These are phyloP conservation scores for Colletotrichum sp. DNA, from an alignment of 2,329 filamentous ascomycete species.

Conservation along the genomic window DNA sequence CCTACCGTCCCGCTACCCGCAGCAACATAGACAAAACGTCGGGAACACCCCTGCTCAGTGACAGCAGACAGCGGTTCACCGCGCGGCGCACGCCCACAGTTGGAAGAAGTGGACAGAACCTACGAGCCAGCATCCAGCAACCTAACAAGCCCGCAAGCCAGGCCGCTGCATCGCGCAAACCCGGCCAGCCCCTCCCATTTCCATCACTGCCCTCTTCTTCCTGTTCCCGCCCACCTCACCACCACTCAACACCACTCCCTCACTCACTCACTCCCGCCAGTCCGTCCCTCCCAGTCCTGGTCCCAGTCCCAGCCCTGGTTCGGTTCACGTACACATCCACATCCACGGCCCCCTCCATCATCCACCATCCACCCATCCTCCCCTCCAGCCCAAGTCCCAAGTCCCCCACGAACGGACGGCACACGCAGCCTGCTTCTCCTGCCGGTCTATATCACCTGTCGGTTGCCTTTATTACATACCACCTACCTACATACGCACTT, in stretches of 20 bases:
- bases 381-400: background rate
- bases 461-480: conserved; percentile 15
- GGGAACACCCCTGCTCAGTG: conserved; percentile 9
- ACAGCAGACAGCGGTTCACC: conserved; percentile 6
- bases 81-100: conserved; percentile 4
- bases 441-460: conserved; percentile 17
- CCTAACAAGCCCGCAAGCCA: background rate
- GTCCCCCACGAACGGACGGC: conserved; percentile 7
- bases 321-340: background rate
- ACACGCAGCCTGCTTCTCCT: conserved; percentile 10
- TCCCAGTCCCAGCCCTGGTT: background rate
- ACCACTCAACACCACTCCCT: background rate
- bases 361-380: background rate
- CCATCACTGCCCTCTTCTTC: background rate
- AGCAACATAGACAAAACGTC: conserved; percentile 16
- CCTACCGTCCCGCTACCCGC: conserved; percentile 19
- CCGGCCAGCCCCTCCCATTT: conserved; percentile 19
- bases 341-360: background rate
- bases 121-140: background rate
- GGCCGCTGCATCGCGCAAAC: background rate
- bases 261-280: background rate
- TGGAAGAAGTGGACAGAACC: conserved; percentile 2
- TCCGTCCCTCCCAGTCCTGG: background rate
- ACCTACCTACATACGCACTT: conserved; percentile 4
- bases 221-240: background rate